These are phyloP conservation scores for Verticillium longisporum DNA, from an alignment of 2,329 filamentous ascomycete genomes.

Conservation along the genomic window DNA sequence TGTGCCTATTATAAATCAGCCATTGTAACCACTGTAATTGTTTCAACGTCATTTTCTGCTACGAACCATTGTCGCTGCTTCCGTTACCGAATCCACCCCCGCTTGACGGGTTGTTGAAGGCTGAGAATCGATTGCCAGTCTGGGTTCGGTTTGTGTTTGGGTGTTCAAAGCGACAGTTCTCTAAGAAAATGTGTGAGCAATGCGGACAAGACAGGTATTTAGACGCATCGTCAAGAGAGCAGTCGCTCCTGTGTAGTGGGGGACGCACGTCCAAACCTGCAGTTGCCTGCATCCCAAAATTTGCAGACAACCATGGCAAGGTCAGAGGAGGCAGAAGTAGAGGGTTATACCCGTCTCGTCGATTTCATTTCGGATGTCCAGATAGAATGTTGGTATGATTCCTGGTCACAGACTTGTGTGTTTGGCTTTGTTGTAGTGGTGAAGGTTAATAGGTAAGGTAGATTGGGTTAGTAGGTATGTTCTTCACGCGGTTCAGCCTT, in stretches of 20 bases:
- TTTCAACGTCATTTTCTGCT: not conserved
- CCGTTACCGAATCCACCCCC: slow-evolving; percentile 10
- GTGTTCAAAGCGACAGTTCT: slow-evolving; percentile 48
- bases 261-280: slow-evolving; percentile 43
- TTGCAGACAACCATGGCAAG: slow-evolving; percentile 34
- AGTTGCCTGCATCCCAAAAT: slow-evolving; percentile 44
- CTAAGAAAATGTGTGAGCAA: slow-evolving; percentile 22
- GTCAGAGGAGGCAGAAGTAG: not conserved
- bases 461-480: too few species aligned
- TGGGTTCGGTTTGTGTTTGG: slow-evolving; percentile 25
- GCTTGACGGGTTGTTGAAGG: slow-evolving; percentile 8
- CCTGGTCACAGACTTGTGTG: not conserved
- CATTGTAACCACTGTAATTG: not conserved
- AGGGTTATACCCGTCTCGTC: not conserved
- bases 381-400: not conserved
- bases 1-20: slow-evolving; percentile 3
- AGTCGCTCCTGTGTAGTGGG: not conserved
- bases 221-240: not conserved
- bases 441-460: not conserved
- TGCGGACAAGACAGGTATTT: not conserved
- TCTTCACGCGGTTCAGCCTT: not conserved
- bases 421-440: not conserved
- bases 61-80: slow-evolving; percentile 7
- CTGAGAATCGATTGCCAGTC: slow-evolving; percentile 11
- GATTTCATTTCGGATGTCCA: not conserved